These are phyloP conservation scores for Fusarium ambrosium DNA, from an alignment of 2,329 filamentous ascomycete species.

Conservation along the genomic window DNA sequence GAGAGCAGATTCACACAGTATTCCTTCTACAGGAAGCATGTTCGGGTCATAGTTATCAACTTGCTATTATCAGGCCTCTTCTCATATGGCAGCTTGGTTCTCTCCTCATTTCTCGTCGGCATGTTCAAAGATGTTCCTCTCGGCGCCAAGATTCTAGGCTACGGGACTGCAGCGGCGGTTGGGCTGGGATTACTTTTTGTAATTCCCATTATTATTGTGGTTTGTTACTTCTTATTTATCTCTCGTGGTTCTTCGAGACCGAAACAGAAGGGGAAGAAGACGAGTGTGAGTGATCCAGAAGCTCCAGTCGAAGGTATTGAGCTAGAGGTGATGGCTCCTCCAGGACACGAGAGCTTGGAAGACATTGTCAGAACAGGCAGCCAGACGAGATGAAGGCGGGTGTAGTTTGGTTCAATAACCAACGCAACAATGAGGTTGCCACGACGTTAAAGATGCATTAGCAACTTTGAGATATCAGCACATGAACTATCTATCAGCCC, in stretches of 20 bases:
- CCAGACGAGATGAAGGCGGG: neutral
- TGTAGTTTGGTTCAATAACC: too few relatives aligned
- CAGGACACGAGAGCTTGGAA: neutral
- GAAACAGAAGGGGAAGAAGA: neutral
- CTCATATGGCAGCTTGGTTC: neutral
- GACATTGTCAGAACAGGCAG: neutral
- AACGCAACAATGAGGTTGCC: too few relatives aligned
- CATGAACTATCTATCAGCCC: too few relatives aligned
- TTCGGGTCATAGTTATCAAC: neutral
- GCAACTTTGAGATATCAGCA: too few relatives aligned
- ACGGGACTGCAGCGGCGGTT: neutral
- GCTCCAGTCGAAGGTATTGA: neutral
- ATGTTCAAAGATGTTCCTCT: conserved; percentile 12
- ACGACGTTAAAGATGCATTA: too few relatives aligned
- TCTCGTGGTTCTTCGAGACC: neutral
- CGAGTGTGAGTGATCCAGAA: neutral
- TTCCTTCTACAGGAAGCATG: neutral
- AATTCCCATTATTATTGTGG: neutral
- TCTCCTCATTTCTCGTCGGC: neutral
- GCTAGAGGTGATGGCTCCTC: neutral
- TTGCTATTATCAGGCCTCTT: neutral
- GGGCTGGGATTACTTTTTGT: neutral
- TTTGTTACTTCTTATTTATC: neutral
- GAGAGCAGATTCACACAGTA: neutral
- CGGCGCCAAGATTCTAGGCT: conserved; percentile 5